Evolutionary conservation across 129 eudicot species (phyloP).

Genomic region (Saussurea involucrata): DNA sequence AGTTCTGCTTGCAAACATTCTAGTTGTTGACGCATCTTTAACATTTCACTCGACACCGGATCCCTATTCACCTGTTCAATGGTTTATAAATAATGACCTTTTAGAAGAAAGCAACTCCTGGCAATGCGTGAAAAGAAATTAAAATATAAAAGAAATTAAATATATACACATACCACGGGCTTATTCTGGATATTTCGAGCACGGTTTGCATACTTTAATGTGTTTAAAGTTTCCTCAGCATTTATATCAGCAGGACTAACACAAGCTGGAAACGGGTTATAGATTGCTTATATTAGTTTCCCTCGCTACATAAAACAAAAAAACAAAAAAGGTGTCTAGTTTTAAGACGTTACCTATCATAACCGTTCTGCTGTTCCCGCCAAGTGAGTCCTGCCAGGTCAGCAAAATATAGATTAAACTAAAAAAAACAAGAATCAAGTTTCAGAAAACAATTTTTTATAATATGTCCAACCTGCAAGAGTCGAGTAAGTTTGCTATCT

Average conservation of each 20-base stretch:
- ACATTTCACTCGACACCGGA: conserved; percentile 93
- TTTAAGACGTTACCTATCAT: conserved; percentile 73
- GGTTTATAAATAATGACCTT: neutral
- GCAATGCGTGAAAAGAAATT: neutral
- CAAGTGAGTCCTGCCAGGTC: conserved; percentile 87
- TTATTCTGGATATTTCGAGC: conserved; percentile 98
- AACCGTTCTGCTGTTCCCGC: conserved; percentile 99
- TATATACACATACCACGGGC: conserved; percentile 76
- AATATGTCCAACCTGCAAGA: conserved; percentile 68
- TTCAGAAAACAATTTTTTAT: conserved; percentile 6
- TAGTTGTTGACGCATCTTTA: conserved; percentile 94
- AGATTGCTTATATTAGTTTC: too few relatives aligned
- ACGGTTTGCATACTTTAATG: conserved; percentile 96
- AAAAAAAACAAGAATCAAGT: conserved; percentile 11
- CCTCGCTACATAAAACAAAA: neutral
- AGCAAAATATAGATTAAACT: conserved; percentile 11
- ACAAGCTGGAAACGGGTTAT: conserved; percentile 76
- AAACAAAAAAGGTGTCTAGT: neutral
- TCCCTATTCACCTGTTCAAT: conserved; percentile 82
- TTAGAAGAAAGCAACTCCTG: conserved; percentile 4
- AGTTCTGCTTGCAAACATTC: conserved; percentile 98
- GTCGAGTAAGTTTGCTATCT: conserved; percentile 97
- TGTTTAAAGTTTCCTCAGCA: conserved; percentile 99
- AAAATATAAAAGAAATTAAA: too few relatives aligned
- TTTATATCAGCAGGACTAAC: conserved; percentile 99